Conservation (phyloP, 768 basidiomycete genomes). For the Lentinula detonsa region DNA sequence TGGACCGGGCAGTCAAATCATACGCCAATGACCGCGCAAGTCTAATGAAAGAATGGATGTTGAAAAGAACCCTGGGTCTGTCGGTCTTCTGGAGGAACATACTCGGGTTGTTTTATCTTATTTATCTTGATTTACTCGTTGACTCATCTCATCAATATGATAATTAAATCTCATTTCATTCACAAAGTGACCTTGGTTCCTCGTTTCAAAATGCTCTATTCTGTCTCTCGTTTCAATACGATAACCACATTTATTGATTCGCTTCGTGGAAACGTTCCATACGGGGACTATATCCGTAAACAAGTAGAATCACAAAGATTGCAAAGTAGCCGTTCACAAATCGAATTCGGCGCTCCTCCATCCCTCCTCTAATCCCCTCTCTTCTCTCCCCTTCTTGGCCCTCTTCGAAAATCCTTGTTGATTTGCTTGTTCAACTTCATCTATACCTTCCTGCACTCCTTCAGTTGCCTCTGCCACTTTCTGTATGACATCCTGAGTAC, state of each 20-base stretch:
- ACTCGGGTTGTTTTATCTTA: neutral
- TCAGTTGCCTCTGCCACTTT: neutral
- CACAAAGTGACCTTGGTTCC: too few species aligned
- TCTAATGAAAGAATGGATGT: neutral
- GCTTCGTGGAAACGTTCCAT: too few species aligned
- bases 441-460: neutral
- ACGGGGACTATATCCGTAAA: too few species aligned
- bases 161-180: too few species aligned
- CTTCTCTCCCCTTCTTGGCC: neutral
- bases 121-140: too few species aligned
- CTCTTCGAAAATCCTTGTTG: neutral
- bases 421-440: neutral
- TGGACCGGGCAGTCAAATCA: neutral
- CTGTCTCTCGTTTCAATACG: too few species aligned
- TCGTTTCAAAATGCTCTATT: too few species aligned
- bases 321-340: neutral
- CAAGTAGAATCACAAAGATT: too few species aligned
- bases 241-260: neutral
- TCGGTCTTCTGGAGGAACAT: neutral
- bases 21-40: slow-evolving; percentile 1
- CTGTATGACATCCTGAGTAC: neutral
- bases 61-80: neutral
- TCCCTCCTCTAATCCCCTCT: neutral
- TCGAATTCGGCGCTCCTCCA: neutral
- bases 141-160: too few species aligned